A percentile compares a stretch with the other conserved stretches of the same genome.
These are phyloP conservation scores for Trematosphaeria pertusa DNA, from an alignment of 2,329 filamentous ascomycete species.

Conservation along the genomic window DNA sequence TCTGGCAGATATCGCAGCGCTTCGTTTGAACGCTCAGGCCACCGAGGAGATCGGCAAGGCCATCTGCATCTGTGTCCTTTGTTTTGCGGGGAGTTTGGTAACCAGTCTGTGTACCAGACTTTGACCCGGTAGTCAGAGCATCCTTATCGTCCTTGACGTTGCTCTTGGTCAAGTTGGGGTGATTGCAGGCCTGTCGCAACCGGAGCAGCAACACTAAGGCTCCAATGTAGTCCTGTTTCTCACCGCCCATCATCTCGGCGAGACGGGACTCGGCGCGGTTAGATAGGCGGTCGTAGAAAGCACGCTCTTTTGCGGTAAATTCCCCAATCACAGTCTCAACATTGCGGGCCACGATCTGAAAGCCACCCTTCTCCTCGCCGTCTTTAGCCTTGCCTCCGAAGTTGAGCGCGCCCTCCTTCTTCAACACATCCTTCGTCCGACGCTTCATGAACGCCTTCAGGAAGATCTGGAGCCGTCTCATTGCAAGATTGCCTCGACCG, in stretches of 20 bases:
- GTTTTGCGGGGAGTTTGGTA: slow-evolving; percentile 47
- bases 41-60: slow-evolving; percentile 84
- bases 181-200: slow-evolving; percentile 91
- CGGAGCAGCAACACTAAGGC: slow-evolving; percentile 91
- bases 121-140: slow-evolving; percentile 70
- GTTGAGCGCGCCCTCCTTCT: slow-evolving; percentile 81
- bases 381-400: slow-evolving; percentile 72
- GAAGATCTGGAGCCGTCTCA: slow-evolving; percentile 82
- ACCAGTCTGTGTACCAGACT: slow-evolving; percentile 48
- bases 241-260: slow-evolving; percentile 84
- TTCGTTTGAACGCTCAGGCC: slow-evolving; percentile 79
- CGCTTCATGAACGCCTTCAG: slow-evolving; percentile 97
- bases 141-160: slow-evolving; percentile 90
- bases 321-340: slow-evolving; percentile 80
- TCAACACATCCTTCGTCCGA: slow-evolving; percentile 96
- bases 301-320: slow-evolving; percentile 80
- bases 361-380: slow-evolving; percentile 67
- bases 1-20: slow-evolving; percentile 84
- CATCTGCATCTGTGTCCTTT: slow-evolving; percentile 73
- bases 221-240: slow-evolving; percentile 86
- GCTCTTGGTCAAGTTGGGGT: slow-evolving; percentile 84
- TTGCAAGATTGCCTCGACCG: slow-evolving; percentile 86
- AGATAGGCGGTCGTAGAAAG: slow-evolving; percentile 86
- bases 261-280: slow-evolving; percentile 85
- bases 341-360: slow-evolving; percentile 91